Evolutionary conservation across 352 stramenopile genomes (phyloP).

Genomic region (Pythium phragmiticola): DNA sequence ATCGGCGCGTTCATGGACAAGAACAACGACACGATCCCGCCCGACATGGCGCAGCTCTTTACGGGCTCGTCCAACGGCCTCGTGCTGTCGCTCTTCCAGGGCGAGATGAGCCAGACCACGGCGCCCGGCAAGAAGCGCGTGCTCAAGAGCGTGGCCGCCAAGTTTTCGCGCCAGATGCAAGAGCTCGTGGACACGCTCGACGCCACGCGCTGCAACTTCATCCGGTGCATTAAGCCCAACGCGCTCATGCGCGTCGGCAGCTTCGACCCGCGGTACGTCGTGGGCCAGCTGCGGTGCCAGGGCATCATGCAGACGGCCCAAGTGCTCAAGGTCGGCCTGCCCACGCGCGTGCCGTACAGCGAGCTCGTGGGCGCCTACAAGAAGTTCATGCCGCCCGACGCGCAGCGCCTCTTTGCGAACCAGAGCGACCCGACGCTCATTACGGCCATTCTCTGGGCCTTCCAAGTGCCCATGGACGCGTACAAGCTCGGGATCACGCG

Average conservation of each 20-base stretch:
- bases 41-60: slow-evolving; percentile 85
- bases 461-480: slow-evolving; percentile 71
- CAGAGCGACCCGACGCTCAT: slow-evolving; percentile 77
- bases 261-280: slow-evolving; percentile 81
- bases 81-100: slow-evolving; percentile 64
- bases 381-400: slow-evolving; percentile 66
- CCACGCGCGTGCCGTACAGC: slow-evolving; percentile 76
- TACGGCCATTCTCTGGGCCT: slow-evolving; percentile 81
- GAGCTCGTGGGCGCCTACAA: slow-evolving; percentile 72
- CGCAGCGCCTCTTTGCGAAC: slow-evolving; percentile 64
- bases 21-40: slow-evolving; percentile 89
- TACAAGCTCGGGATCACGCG: slow-evolving; percentile 84
- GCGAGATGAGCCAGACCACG: slow-evolving; percentile 44
- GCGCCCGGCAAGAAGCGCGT: slow-evolving; percentile 75
- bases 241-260: slow-evolving; percentile 63
- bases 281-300: slow-evolving; percentile 81
- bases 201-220: slow-evolving; percentile 86
- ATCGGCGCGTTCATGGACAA: slow-evolving; percentile 90
- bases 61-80: slow-evolving; percentile 62
- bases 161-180: slow-evolving; percentile 80
- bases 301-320: slow-evolving; percentile 88
- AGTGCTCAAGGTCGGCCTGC: slow-evolving; percentile 83
- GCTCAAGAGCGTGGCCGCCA: slow-evolving; percentile 62
- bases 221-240: slow-evolving; percentile 90
- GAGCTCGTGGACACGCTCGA: slow-evolving; percentile 79